Evolutionary conservation across 495 filamentous ascomycete species (phyloP).

Genomic region (Tuber magnatum): DNA sequence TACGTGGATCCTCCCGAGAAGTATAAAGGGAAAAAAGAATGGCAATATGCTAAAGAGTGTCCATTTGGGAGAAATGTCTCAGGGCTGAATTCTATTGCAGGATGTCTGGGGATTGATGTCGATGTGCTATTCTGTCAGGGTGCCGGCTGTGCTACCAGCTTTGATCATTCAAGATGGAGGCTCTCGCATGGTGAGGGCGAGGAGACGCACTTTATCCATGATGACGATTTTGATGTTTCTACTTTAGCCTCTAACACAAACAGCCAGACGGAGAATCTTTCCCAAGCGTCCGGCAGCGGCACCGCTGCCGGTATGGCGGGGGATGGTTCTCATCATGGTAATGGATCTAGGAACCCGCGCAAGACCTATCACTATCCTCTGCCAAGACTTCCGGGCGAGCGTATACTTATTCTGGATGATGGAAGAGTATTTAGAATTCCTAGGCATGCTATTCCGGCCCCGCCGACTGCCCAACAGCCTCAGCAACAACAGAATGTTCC

Average conservation of each 20-base stretch:
- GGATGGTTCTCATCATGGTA: constrained; percentile 6
- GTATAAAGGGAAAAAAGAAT: constrained; percentile 30
- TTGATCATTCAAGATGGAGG: constrained; percentile 31
- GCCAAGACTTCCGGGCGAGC: constrained; percentile 34
- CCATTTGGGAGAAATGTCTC: constrained; percentile 24
- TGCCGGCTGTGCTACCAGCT: constrained; percentile 32
- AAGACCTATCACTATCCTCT: constrained; percentile 34
- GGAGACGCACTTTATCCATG: constrained; percentile 12
- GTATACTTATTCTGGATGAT: constrained; percentile 31
- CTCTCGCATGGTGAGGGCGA: constrained; percentile 30
- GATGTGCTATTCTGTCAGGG: constrained; percentile 39
- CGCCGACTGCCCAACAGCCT: constrained; percentile 1
- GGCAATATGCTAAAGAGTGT: constrained; percentile 32
- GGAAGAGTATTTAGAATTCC: constrained; percentile 39
- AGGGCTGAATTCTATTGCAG: constrained; percentile 32
- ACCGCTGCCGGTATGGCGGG: not conserved
- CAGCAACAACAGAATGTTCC: not conserved
- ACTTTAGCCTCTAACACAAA: constrained; percentile 15
- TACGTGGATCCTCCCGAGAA: constrained; percentile 29
- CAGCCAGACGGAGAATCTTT: constrained; percentile 26
- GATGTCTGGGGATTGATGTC: constrained; percentile 34
- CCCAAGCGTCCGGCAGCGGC: constrained; percentile 12
- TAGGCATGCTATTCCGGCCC: constrained; percentile 32
- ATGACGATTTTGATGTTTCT: constrained; percentile 30
- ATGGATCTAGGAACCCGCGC: constrained; percentile 23